phyloP scores from a whole-genome alignment of 768 basidiomycete genomes.

The Coprinellus aureogranulatus region DNA sequence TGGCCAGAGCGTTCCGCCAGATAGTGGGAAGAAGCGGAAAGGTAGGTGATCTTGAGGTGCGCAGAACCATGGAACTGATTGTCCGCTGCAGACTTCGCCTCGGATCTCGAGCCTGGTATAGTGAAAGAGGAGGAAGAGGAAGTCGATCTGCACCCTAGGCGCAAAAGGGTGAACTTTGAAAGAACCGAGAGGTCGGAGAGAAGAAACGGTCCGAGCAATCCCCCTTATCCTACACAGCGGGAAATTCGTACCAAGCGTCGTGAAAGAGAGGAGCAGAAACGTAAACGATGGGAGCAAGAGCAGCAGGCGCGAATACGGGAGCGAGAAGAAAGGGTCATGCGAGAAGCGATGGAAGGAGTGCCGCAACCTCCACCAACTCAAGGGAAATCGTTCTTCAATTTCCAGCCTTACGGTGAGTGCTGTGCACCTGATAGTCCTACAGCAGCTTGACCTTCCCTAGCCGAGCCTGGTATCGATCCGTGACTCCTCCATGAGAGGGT shows the following conservation, averaged over 20 bases:
- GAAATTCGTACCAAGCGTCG: constrained; percentile 34
- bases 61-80: constrained; percentile 15
- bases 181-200: no score
- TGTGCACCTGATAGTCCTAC: neutral
- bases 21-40: constrained; percentile 45
- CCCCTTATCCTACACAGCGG: constrained; percentile 41
- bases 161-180: constrained; percentile 6
- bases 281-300: constrained; percentile 36
- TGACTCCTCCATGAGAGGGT: constrained; percentile 12
- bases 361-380: constrained; percentile 17
- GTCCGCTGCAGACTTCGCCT: neutral
- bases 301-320: constrained; percentile 35
- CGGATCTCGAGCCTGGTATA: neutral
- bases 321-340: constrained; percentile 38
- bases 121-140: constrained; percentile 27
- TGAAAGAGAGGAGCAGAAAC: constrained; percentile 42
- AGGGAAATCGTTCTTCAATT: neutral
- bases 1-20: constrained; percentile 22
- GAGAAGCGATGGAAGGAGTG: constrained; percentile 39
- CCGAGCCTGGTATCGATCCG: neutral
- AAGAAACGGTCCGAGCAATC: constrained; percentile 27
- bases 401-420: neutral
- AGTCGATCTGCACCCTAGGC: neutral
- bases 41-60: constrained; percentile 43
- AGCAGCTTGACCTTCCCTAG: neutral